Percentiles rank a stretch among this genome's conserved stretches.
These are phyloP conservation scores for Magnaporthiopsis rhizophila DNA, from an alignment of 2,329 filamentous ascomycete species.

Conservation along the genomic window DNA sequence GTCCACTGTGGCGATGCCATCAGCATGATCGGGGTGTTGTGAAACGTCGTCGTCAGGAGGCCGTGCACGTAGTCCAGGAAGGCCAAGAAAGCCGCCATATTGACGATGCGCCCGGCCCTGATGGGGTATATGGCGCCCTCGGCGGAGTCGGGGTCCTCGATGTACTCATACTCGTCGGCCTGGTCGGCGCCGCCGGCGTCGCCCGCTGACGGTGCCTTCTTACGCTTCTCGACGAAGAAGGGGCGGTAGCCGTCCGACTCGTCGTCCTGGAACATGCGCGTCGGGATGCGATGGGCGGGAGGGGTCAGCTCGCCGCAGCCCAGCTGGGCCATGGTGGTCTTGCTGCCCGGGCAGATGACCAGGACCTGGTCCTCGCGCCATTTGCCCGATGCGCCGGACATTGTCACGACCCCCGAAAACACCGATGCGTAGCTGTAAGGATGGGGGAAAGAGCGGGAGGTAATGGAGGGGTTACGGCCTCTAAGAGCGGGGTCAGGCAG, in stretches of 20 bases:
- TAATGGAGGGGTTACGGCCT: neutral
- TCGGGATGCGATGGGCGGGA: constrained; percentile 76
- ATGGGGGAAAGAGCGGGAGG: neutral
- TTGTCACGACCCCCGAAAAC: constrained; percentile 17
- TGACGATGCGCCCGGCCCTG: constrained; percentile 63
- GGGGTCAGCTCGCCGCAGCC: constrained; percentile 87
- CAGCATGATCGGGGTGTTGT: constrained; percentile 91
- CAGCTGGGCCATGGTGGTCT: constrained; percentile 83
- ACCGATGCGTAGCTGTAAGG: neutral
- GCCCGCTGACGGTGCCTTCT: constrained; percentile 29
- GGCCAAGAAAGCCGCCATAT: constrained; percentile 91
- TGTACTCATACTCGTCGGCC: constrained; percentile 60
- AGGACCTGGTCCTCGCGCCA: constrained; percentile 59
- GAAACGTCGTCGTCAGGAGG: constrained; percentile 81
- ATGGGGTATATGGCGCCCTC: constrained; percentile 90
- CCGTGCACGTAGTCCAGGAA: constrained; percentile 89
- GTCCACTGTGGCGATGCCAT: constrained; percentile 89
- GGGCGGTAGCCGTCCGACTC: constrained; percentile 70
- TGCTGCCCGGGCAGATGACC: constrained; percentile 75
- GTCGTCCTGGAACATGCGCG: constrained; percentile 87
- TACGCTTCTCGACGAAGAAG: constrained; percentile 64
- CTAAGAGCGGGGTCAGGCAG: neutral
- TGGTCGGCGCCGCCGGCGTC: constrained; percentile 33
- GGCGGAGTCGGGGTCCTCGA: constrained; percentile 81
- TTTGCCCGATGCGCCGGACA: constrained; percentile 50